Conservation (phyloP, 1,284 basidiomycete genomes). For the Pseudozyma tsukubaensis region DNA sequence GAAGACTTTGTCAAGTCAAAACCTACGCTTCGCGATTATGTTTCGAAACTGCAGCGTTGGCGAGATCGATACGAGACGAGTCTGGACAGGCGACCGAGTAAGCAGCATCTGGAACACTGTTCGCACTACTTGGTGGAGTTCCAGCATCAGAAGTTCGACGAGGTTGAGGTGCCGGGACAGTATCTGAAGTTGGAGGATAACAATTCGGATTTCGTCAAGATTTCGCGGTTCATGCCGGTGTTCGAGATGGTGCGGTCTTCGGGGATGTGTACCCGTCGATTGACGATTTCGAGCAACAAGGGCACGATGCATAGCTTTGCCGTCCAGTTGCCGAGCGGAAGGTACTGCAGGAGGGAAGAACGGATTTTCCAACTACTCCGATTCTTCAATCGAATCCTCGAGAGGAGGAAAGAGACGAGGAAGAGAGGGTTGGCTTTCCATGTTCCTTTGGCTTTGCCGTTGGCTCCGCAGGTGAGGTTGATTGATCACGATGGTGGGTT, state of each 20-base stretch:
- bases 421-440: constrained; percentile 93
- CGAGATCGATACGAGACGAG: constrained; percentile 88
- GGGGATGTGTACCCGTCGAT: constrained; percentile 88
- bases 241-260: constrained; percentile 87
- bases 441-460: constrained; percentile 86
- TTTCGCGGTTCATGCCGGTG: constrained; percentile 88
- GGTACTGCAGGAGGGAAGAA: constrained; percentile 92
- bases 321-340: constrained; percentile 87
- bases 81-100: constrained; percentile 83
- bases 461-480: constrained; percentile 85
- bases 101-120: constrained; percentile 87
- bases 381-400: constrained; percentile 80
- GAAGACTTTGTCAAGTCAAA: constrained; percentile 88
- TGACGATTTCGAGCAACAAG: constrained; percentile 93
- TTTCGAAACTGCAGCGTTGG: constrained; percentile 90
- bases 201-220: constrained; percentile 90
- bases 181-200: constrained; percentile 87
- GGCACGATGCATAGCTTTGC: constrained; percentile 88
- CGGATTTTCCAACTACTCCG: constrained; percentile 90
- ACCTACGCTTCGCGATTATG: constrained; percentile 86
- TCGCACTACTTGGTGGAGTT: constrained; percentile 97
- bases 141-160: constrained; percentile 97
- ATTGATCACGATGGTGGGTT: constrained; percentile 93
- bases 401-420: constrained; percentile 85
- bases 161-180: constrained; percentile 97